A percentile compares a stretch with the other conserved stretches of the same genome.
Evolutionary conservation across 768 basidiomycete genomes (phyloP).

Genomic region (Asterophora lycoperdoides): DNA sequence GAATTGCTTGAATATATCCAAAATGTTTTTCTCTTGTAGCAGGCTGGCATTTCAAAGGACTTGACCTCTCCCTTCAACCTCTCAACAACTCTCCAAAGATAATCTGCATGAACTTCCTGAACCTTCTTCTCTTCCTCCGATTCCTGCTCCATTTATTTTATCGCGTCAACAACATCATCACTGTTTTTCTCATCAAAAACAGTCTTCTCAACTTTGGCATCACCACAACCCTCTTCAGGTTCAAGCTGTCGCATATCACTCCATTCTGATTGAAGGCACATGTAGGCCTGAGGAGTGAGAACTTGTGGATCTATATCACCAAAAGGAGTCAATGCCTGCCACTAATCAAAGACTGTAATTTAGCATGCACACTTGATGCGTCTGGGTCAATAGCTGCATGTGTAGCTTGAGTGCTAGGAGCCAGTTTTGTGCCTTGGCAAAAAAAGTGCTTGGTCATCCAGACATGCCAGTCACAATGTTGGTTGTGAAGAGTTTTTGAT

Average conservation of each 20-base stretch:
- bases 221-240: background rate
- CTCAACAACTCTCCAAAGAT: background rate
- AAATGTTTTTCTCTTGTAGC: background rate
- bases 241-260: background rate
- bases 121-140: background rate
- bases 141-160: background rate
- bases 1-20: background rate
- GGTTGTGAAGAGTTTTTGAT: background rate
- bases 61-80: background rate
- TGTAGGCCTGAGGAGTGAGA: background rate
- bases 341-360: background rate
- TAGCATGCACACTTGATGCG: background rate
- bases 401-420: no score
- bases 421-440: background rate
- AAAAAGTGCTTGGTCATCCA: background rate
- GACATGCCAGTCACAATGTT: background rate
- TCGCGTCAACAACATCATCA: background rate
- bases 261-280: background rate
- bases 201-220: constrained; percentile 1
- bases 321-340: background rate
- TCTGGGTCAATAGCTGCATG: no score
- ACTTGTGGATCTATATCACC: background rate
- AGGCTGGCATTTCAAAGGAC: background rate
- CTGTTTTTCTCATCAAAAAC: background rate
- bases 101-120: background rate